Conservation (phyloP, 2,329 filamentous ascomycete genomes). For the Diaporthe helianthi region DNA sequence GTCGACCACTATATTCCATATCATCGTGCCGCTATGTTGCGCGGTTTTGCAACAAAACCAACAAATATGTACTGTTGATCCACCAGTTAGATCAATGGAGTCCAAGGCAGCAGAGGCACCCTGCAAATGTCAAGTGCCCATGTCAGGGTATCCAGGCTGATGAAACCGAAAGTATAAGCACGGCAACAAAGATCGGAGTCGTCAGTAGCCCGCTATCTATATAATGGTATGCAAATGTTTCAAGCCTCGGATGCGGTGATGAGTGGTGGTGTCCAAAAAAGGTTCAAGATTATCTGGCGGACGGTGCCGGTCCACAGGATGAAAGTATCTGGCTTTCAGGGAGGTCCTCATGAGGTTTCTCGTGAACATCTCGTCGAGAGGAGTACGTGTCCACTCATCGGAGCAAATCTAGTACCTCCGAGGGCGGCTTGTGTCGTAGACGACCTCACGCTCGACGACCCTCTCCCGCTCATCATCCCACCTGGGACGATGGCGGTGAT, state of each 20-base stretch:
- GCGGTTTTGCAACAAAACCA: background rate
- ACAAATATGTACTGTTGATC: constrained; percentile 26
- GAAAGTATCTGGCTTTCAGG: background rate
- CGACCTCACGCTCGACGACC: constrained; percentile 67
- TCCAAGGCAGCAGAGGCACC: background rate
- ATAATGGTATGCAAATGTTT: constrained; percentile 13
- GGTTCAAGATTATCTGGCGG: background rate
- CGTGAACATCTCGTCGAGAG: background rate
- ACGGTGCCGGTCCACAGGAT: background rate
- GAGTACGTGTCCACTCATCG: no score
- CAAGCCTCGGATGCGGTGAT: background rate
- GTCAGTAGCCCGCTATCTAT: constrained; percentile 17
- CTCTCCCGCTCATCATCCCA: constrained; percentile 62
- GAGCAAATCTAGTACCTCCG: constrained; percentile 30
- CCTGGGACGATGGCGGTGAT: constrained; percentile 45
- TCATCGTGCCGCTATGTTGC: background rate
- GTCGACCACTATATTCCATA: background rate
- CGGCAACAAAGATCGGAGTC: constrained; percentile 2
- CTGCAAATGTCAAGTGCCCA: constrained; percentile 3
- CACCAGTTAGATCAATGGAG: background rate
- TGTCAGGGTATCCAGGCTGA: constrained; percentile 28
- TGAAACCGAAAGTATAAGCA: background rate
- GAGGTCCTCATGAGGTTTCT: background rate
- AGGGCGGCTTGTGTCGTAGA: constrained; percentile 57
- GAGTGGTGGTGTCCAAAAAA: background rate